A percentile compares a stretch with the other conserved stretches of the same genome.
Evolutionary conservation across 1,284 basidiomycete species (phyloP).

Genomic region (Heterobasidion irregulare): DNA sequence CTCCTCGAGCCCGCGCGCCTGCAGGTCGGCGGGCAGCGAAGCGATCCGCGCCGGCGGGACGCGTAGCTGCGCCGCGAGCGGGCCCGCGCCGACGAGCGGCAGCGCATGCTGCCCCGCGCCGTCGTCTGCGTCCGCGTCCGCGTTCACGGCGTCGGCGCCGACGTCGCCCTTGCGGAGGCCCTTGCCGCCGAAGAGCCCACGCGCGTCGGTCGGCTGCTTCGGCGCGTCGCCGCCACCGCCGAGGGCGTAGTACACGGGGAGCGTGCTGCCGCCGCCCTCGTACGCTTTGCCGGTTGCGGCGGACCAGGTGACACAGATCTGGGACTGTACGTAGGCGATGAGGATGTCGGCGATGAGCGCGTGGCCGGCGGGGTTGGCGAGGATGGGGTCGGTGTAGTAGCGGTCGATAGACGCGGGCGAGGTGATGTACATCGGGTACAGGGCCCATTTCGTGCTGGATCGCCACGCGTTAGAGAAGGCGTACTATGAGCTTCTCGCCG

Average conservation of each 20-base stretch:
- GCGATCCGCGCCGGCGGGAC: constrained; percentile 72
- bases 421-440: constrained; percentile 77
- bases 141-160: constrained; percentile 20
- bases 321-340: constrained; percentile 79
- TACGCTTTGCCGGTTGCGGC: constrained; percentile 29
- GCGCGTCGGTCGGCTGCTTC: constrained; percentile 32
- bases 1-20: constrained; percentile 61
- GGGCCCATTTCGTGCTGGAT: constrained; percentile 64
- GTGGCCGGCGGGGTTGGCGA: constrained; percentile 79
- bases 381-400: constrained; percentile 77
- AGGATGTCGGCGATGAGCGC: constrained; percentile 80
- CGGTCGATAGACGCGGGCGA: constrained; percentile 61
- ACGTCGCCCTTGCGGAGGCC: constrained; percentile 54
- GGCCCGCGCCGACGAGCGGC: constrained; percentile 21
- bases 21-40: constrained; percentile 53
- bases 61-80: constrained; percentile 25
- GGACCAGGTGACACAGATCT: constrained; percentile 82
- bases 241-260: constrained; percentile 33
- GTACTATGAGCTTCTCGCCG: neutral
- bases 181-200: constrained; percentile 66
- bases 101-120: constrained; percentile 8
- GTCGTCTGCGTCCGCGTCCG: constrained; percentile 12
- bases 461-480: neutral
- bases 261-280: constrained; percentile 53
- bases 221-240: constrained; percentile 17